phyloP scores from a whole-genome alignment of 2,329 filamentous ascomycete genomes.

The Sordariomycetes sp. region DNA sequence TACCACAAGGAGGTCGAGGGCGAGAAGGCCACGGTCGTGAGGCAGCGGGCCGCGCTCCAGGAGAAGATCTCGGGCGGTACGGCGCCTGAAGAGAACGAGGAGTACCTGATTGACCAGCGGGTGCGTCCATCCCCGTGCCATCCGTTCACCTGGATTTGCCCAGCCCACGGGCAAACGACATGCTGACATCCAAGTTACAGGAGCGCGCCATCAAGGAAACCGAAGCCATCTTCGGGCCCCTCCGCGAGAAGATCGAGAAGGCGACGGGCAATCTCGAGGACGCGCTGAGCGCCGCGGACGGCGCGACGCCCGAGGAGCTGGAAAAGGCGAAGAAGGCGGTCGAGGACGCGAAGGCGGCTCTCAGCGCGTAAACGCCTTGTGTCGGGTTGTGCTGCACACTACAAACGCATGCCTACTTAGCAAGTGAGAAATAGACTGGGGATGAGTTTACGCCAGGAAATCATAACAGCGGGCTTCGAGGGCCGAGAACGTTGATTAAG shows the following conservation, averaged over 20 bases:
- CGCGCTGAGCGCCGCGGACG: slow-evolving; percentile 56
- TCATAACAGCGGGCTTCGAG: not conserved
- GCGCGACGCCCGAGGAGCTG: slow-evolving; percentile 37
- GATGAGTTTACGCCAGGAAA: not conserved
- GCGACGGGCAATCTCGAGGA: slow-evolving; percentile 66
- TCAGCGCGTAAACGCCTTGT: not conserved
- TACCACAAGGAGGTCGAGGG: slow-evolving; percentile 80
- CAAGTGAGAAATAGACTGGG: not conserved
- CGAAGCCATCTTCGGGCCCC: slow-evolving; percentile 64
- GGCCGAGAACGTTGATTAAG: not conserved
- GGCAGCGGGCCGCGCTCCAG: not conserved
- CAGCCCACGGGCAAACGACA: not conserved
- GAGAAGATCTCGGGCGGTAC: slow-evolving; percentile 28
- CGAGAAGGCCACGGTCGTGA: slow-evolving; percentile 27
- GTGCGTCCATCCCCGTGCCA: slow-evolving; percentile 35
- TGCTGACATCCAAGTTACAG: slow-evolving; percentile 30
- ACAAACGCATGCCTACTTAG: not conserved
- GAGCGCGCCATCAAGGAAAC: slow-evolving; percentile 79
- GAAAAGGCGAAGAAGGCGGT: slow-evolving; percentile 44
- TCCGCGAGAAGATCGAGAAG: slow-evolving; percentile 60
- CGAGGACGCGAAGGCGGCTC: slow-evolving; percentile 31
- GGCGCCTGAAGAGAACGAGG: slow-evolving; percentile 61
- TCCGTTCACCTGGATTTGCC: not conserved
- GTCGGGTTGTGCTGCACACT: not conserved
- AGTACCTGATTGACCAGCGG: slow-evolving; percentile 77